Evolutionary conservation across 169 alveolate genomes (phyloP), one percentile per base, ranked within the genome.

Genomic region (Plasmodium gonderi): DNA sequence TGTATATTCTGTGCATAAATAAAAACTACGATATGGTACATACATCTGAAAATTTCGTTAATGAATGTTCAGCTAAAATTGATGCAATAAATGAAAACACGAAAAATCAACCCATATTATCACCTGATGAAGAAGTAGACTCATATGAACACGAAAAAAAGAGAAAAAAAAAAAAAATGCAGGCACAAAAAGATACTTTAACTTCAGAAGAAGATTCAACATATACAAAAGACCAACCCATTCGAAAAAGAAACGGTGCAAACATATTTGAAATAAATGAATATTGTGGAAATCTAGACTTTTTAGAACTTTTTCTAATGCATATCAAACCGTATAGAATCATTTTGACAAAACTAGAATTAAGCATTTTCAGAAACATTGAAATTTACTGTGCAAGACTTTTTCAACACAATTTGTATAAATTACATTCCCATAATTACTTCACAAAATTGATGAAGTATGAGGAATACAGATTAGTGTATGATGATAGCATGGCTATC

Each of bases 261-360:
- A 23, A 60, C n/a, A n/a, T 90, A 11, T 90, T 77, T 45, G 82
- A 90, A 90, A 90, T 90, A 77, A 90, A 90, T 72, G 94, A 90
- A 54, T 90, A 29, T 51, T 64, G 94, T 78, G 94, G 94, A 40
- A 90, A 90, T 17, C 51, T 90, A 1, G 94, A 90, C 23, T 90
- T 90, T 42, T 65, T 90, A 42, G 91, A 90, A 38, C 11, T 90
- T 3, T 90, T 90, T 44, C 9, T 90, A 23, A 77, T 90, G 60
- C 31, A 64, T 23, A 54, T 90, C n/a, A 90, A 90, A 36, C 94
- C 94, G 2, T 78, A 69, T 40, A 60, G 94, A 77, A 90, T 90
- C 23, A 90, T 90, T 33, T 26, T 90, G 8, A 90, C 94, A 12
- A 65, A 33, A 14, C 64, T 90, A 36, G 90, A 90, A 36, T 65